Conservation (phyloP, 768 basidiomycete species). For the Lactarius hengduanensis region DNA sequence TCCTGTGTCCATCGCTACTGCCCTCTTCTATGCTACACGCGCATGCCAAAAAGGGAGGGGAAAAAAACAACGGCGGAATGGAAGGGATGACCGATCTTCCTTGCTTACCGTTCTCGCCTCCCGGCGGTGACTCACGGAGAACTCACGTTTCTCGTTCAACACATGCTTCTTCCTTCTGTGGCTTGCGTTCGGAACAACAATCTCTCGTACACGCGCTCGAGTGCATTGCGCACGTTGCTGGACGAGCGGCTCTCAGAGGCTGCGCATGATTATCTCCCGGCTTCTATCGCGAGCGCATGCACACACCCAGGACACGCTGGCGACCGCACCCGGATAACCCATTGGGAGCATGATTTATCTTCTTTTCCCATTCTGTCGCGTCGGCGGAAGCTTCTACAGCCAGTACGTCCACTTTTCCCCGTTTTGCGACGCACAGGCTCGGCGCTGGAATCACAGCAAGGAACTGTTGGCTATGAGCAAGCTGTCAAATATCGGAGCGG, state of each 20-base stretch:
- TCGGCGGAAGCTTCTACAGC: background rate
- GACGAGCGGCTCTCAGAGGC: constrained; percentile 1
- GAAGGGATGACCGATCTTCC: background rate
- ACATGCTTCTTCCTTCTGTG: background rate
- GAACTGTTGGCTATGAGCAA: background rate
- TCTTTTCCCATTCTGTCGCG: background rate
- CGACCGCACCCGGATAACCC: background rate
- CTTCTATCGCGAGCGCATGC: background rate
- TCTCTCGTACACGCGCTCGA: constrained; percentile 5
- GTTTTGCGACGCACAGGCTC: background rate
- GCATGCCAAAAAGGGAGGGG: background rate
- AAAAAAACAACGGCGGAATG: background rate
- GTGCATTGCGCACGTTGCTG: constrained; percentile 13
- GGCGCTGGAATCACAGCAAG: background rate
- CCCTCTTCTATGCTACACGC: background rate
- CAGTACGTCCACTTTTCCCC: background rate
- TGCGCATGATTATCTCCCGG: constrained; percentile 15
- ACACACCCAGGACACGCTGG: background rate
- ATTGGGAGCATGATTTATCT: background rate
- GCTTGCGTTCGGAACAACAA: background rate
- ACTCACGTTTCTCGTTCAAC: background rate
- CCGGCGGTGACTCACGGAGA: background rate
- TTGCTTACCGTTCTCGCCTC: background rate
- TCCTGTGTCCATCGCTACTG: background rate
- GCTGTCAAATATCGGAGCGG: constrained; percentile 7